phyloP scores from a whole-genome alignment of 2,329 filamentous ascomycete species.

The Colletotrichum sp. region DNA sequence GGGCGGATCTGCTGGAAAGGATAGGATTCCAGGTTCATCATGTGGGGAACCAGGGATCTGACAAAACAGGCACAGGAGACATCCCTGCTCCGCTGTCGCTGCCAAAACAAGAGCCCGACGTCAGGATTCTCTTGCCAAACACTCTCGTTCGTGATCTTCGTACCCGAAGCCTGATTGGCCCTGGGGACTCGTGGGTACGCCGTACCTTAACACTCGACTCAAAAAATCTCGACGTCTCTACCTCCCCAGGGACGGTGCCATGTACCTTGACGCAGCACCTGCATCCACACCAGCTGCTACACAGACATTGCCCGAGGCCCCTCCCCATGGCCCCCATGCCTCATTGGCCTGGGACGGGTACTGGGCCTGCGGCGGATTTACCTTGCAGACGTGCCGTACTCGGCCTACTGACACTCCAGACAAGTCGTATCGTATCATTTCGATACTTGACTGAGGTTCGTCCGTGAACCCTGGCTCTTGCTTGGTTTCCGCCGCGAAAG shows the following conservation, averaged over 20 bases:
- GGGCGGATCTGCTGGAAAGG: slow-evolving; percentile 26
- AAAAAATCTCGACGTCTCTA: slow-evolving; percentile 11
- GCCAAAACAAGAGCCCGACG: slow-evolving; percentile 30
- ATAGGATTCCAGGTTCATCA: slow-evolving; percentile 24
- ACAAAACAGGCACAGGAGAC: slow-evolving; percentile 28
- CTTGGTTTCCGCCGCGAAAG: slow-evolving; percentile 1
- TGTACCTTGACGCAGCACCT: not conserved
- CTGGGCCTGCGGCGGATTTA: slow-evolving; percentile 31
- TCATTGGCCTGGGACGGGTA: slow-evolving; percentile 15
- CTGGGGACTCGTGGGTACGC: slow-evolving; percentile 18
- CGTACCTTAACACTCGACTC: not conserved
- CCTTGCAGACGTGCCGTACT: slow-evolving; percentile 29
- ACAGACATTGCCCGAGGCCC: slow-evolving; percentile 19
- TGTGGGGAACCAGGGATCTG: slow-evolving; percentile 27
- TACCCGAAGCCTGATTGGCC: slow-evolving; percentile 28
- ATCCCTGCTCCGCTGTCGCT: slow-evolving; percentile 23
- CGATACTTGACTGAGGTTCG: slow-evolving; percentile 25
- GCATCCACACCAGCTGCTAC: slow-evolving; percentile 19
- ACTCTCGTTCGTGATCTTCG: slow-evolving; percentile 36
- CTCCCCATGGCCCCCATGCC: slow-evolving; percentile 18
- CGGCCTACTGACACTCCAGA: slow-evolving; percentile 23
- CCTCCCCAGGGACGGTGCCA: not conserved
- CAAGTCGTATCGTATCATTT: slow-evolving; percentile 24
- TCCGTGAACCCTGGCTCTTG: slow-evolving; percentile 23
- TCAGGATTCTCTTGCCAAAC: slow-evolving; percentile 34